Percentiles rank a stretch among this genome's conserved stretches.
Evolutionary conservation across 2,329 filamentous ascomycete genomes (phyloP).

Genomic region (Triangularia verruculosa): DNA sequence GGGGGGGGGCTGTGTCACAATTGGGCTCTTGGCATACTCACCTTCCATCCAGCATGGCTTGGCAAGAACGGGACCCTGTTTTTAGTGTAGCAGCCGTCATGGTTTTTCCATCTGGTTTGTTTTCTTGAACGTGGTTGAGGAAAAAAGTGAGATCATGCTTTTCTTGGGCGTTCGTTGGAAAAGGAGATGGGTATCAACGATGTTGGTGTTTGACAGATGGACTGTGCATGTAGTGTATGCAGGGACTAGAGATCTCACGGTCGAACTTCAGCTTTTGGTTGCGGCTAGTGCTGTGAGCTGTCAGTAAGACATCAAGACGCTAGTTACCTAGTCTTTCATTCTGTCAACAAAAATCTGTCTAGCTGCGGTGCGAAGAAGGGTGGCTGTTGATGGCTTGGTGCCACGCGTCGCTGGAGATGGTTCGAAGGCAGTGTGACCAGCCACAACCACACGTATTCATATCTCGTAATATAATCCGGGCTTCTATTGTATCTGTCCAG

Average conservation of each 20-base stretch:
- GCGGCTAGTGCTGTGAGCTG: too few species aligned
- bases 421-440: background rate
- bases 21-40: background rate
- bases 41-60: background rate
- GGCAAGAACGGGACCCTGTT: background rate
- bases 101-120: background rate
- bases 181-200: background rate
- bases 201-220: background rate
- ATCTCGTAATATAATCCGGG: background rate
- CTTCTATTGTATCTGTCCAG: too few species aligned
- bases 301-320: too few species aligned
- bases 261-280: too few species aligned
- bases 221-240: background rate
- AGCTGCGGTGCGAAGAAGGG: too few species aligned
- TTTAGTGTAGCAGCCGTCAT: background rate
- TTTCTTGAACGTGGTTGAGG: background rate
- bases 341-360: too few species aligned
- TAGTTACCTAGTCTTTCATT: too few species aligned
- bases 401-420: background rate
- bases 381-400: background rate
- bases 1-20: background rate
- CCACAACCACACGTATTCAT: background rate
- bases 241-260: too few species aligned
- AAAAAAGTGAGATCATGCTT: background rate
- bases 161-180: background rate